Percentiles rank a stretch among this genome's conserved stretches.
phyloP scores from a whole-genome alignment of 768 basidiomycete species.

The Mycena polygramma region DNA sequence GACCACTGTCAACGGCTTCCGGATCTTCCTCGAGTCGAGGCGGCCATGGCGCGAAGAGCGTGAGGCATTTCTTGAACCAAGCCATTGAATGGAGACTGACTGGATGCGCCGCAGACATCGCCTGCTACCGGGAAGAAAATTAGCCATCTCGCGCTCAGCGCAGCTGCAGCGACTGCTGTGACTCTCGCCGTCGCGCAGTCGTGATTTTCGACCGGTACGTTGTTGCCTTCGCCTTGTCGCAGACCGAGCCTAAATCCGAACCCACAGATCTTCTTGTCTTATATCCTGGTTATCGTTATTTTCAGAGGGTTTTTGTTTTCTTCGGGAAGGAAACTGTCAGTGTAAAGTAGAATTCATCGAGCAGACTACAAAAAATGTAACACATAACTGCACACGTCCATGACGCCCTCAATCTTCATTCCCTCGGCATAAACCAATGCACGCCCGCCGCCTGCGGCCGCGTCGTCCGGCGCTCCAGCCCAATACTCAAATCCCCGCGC shows the following conservation, averaged over 20 bases:
- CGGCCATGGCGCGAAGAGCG: background rate
- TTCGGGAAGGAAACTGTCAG: background rate
- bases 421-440: conserved; percentile 57
- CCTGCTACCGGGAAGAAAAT: background rate
- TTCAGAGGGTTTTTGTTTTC: background rate
- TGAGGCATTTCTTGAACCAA: background rate
- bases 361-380: background rate
- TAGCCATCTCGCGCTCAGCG: background rate
- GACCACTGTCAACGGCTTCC: background rate
- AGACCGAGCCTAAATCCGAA: too few species aligned
- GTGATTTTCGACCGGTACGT: background rate
- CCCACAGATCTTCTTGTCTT: background rate
- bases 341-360: background rate
- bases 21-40: too few species aligned
- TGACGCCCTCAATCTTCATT: too few species aligned
- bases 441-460: conserved; percentile 41
- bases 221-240: background rate
- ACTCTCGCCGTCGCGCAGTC: conserved; percentile 1
- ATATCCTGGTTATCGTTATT: background rate
- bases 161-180: background rate
- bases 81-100: background rate
- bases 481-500: conserved; percentile 38
- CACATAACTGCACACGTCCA: background rate
- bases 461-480: conserved; percentile 48
- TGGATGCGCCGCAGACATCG: background rate